These are phyloP conservation scores for Malassezia psittaci DNA, from an alignment of 1,284 basidiomycete species.

Conservation along the genomic window DNA sequence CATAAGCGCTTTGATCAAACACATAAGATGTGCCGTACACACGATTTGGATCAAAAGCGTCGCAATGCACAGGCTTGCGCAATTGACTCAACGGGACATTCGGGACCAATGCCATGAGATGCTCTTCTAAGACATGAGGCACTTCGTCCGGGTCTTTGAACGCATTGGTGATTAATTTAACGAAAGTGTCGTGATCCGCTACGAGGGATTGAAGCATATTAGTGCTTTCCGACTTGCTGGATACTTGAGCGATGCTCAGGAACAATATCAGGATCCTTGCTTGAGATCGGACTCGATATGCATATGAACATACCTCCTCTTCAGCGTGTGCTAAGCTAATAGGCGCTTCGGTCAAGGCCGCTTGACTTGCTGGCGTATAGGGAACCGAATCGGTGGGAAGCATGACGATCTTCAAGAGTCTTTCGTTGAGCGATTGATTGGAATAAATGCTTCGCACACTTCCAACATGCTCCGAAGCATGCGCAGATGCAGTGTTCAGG, in stretches of 20 bases:
- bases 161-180: not conserved
- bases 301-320: slow-evolving; percentile 39
- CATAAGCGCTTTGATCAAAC: not conserved
- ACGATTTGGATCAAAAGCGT: slow-evolving; percentile 11
- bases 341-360: slow-evolving; percentile 9
- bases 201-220: not conserved
- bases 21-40: slow-evolving; percentile 10
- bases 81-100: not conserved
- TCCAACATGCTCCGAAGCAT: slow-evolving; percentile 63
- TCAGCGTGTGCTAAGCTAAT: slow-evolving; percentile 37
- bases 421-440: slow-evolving; percentile 59
- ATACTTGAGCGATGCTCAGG: slow-evolving; percentile 29
- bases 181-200: not conserved
- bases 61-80: slow-evolving; percentile 6
- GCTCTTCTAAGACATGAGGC: not conserved
- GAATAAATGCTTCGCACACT: slow-evolving; percentile 56
- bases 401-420: slow-evolving; percentile 56
- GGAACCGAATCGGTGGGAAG: slow-evolving; percentile 56
- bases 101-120: not conserved
- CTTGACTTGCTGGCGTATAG: slow-evolving; percentile 4
- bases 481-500: slow-evolving; percentile 70
- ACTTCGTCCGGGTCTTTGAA: not conserved
- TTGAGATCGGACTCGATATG: slow-evolving; percentile 64
- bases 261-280: slow-evolving; percentile 62
- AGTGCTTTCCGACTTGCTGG: not conserved